Evolutionary conservation across 441 rosid species (phyloP), one percentile per base, ranked within the genome.

Genomic region (Aquilaria agallochum): DNA sequence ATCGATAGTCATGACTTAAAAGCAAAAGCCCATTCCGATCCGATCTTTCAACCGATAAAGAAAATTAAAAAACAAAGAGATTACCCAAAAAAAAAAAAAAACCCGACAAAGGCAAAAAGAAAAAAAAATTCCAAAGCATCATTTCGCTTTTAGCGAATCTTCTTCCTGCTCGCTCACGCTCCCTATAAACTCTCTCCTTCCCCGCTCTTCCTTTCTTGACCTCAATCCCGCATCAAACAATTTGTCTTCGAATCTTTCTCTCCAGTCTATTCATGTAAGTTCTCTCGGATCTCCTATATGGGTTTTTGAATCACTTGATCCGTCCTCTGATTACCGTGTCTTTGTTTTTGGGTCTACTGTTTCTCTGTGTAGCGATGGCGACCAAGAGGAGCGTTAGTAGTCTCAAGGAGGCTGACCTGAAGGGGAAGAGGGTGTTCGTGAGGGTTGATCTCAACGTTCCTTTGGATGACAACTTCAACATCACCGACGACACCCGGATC

Each of bases 371-470:
- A 31, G 62, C 53, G 11, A 90, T 90, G 98, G 95, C 86, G 13
- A 83, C 93, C 0, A 92, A 95, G 90, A 92, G 73, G 83, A 92
- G 96, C 75, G 96, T 95, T 7, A 78, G 91, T 30, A 72, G 68
- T 4, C 65, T 95, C 62, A 79, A 79, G 69, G 95, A 78, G 73
- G 86, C 91, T 0, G 97, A 92, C 76, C 77, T 95, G 83, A 88
- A 91, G 59, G 99, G 99, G 49, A 91, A 95, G 86, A 81, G 82
- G 56, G 99, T 92, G 68, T 89, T 95, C 52, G 96, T 89, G 48
- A 81, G 99, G 59, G 98, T 87, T 59, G 99, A 95, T 83, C 89
- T 95, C 67, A 92, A 92, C 67, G 98, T 91, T 54, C 99, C 99
- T 62, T 73, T 95, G 74, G 97, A 89, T 11, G 98, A 95, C 59